A percentile compares a stretch with the other conserved stretches of the same genome.
These are phyloP conservation scores for Tulasnella sp. DNA, from an alignment of 768 basidiomycete species.

Conservation along the genomic window DNA sequence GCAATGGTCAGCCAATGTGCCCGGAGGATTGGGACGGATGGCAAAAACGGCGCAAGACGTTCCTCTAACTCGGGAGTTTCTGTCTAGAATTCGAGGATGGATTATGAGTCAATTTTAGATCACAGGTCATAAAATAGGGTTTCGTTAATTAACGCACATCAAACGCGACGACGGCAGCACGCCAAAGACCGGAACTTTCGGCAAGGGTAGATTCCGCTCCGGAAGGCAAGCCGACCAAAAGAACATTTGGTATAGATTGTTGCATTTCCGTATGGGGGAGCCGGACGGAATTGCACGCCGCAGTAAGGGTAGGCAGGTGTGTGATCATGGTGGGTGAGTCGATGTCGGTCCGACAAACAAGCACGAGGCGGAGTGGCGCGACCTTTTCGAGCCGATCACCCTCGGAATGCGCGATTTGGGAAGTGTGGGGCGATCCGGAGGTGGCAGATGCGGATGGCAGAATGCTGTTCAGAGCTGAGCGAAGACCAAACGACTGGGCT, in stretches of 20 bases:
- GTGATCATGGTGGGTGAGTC: conserved; percentile 63
- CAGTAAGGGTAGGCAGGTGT: conserved; percentile 70
- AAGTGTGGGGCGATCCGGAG: not conserved
- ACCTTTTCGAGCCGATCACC: conserved; percentile 21
- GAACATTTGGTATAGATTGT: conserved; percentile 32
- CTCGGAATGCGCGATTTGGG: not conserved
- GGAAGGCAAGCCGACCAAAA: conserved; percentile 56
- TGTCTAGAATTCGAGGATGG: conserved; percentile 34
- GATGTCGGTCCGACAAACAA: conserved; percentile 68
- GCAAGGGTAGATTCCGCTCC: conserved; percentile 59
- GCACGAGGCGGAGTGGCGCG: conserved; percentile 33
- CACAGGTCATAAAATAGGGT: not conserved
- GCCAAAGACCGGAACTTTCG: conserved; percentile 52
- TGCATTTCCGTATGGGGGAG: conserved; percentile 26
- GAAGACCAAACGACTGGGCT: conserved; percentile 32
- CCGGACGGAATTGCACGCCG: conserved; percentile 54
- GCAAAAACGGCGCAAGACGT: conserved; percentile 25
- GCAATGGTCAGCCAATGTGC: conserved; percentile 54
- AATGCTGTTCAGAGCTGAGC: conserved; percentile 10
- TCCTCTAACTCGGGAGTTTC: conserved; percentile 34
- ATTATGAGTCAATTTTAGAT: not conserved
- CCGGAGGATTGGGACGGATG: conserved; percentile 41
- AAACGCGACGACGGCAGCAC: conserved; percentile 58
- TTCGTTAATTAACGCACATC: conserved; percentile 57
- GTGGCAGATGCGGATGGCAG: not conserved